Conservation (phyloP, 176 grass and related monocot genomes). For the Paspalum vaginatum region DNA sequence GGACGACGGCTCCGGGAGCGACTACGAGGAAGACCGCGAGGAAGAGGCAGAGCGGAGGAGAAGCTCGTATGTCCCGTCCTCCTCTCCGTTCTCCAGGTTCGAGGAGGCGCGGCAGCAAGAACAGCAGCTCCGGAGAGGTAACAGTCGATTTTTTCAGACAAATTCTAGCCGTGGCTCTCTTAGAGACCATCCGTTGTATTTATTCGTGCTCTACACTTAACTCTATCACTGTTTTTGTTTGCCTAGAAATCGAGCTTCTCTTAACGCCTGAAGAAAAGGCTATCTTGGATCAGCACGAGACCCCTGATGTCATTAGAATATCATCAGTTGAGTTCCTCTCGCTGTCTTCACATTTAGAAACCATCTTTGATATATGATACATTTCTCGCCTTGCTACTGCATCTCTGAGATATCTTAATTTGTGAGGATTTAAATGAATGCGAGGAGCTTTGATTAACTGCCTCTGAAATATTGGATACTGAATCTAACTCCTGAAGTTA, state of each 20-base stretch:
- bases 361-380: conserved; percentile 10
- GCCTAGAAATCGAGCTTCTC: conserved; percentile 77
- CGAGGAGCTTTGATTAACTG: neutral
- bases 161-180: neutral
- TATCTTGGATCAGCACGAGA: conserved; percentile 69
- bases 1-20: conserved; percentile 62
- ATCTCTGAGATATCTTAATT: neutral
- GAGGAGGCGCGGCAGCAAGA: conserved; percentile 38
- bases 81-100: conserved; percentile 24
- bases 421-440: neutral
- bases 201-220: neutral
- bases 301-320: conserved; percentile 54
- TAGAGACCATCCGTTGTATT: neutral
- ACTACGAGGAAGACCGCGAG: conserved; percentile 47
- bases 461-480: neutral
- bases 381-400: neutral
- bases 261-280: conserved; percentile 79
- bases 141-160: neutral
- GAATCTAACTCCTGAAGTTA: conserved; percentile 20
- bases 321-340: conserved; percentile 70
- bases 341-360: neutral
- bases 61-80: neutral
- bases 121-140: conserved; percentile 49
- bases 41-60: neutral
- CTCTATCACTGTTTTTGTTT: neutral